Base-by-base conservation (phyloP, 129 eudicot genomes). In the Flaveria brownii region DNA sequence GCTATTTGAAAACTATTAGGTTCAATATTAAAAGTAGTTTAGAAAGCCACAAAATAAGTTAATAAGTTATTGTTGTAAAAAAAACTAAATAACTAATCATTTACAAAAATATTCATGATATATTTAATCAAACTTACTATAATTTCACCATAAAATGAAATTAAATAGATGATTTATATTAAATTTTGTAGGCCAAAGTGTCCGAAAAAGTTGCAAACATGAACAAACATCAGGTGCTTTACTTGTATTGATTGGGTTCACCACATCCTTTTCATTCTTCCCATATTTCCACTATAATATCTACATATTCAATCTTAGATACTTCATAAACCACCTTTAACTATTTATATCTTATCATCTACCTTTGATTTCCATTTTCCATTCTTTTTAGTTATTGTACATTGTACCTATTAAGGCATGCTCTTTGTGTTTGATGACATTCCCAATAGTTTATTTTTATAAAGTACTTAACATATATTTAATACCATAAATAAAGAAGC, bases 181-280 rank as follows among this genome's bases (percentile, higher is more conserved):
- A 26, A 28, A 14, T 5, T 13, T 13, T 14, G 11, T 63, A 5
- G 45, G 45, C 30, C 10, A 61, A 61, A 23, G 13, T 56, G 33
- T 56, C 39, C 42, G 15, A 55, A 28, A 36, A 72, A 54, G 23
- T n/a, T n/a, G 74, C 36, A 23, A 20, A 0, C 25, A 72, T 41
- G 36, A 52, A 52, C 25, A 52, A 22, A 55, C 33, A 56, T 70
- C 22, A 64, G 2, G 66, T 30, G 30, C 52, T 73, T 72, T 72
- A 8, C 56, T 73, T 60, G 78, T 43, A 12, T 71, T 42, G 36
- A 41, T 73, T 23, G 77, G 68, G 66, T 56, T 23, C 23, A 36
- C 26, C 78, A 59, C 59, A 60, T 74, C 69, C 70, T 74, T 60
- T 74, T 74, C 78, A 60, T 60, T 57, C 60, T 70, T 70, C 14